These are phyloP conservation scores for Candida frijolesensis DNA, from an alignment of 1,139 yeast genomes.

Conservation along the genomic window DNA sequence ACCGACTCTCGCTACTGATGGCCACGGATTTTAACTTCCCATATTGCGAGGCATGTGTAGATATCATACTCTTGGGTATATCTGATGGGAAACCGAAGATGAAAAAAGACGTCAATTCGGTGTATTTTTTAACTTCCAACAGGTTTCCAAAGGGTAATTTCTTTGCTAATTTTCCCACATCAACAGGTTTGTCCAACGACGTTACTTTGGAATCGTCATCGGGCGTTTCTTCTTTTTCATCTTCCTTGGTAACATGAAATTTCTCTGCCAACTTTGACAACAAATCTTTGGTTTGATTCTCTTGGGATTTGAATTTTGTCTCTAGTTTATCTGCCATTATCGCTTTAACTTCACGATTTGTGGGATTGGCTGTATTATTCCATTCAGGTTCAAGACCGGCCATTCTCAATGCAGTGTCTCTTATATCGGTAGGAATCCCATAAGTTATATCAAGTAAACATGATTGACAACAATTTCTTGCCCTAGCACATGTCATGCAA, in stretches of 20 bases:
- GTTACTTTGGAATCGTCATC: constrained; percentile 5
- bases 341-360: constrained; percentile 47
- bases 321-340: constrained; percentile 41
- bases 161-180: constrained; percentile 51
- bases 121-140: constrained; percentile 30
- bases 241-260: constrained; percentile 22
- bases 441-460: constrained; percentile 83
- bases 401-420: constrained; percentile 82
- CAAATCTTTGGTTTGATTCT: constrained; percentile 29
- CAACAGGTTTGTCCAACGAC: constrained; percentile 21
- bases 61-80: constrained; percentile 63
- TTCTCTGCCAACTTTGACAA: constrained; percentile 45
- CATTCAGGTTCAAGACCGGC: constrained; percentile 51
- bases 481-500: constrained; percentile 77
- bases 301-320: constrained; percentile 19
- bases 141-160: constrained; percentile 60
- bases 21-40: constrained; percentile 53
- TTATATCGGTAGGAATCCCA: constrained; percentile 73
- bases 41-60: constrained; percentile 46
- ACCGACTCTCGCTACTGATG: constrained; percentile 61
- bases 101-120: constrained; percentile 60
- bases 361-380: constrained; percentile 2
- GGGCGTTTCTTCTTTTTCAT: background rate
- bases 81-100: constrained; percentile 71
- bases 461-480: constrained; percentile 82